A percentile compares a stretch with the other conserved stretches of the same genome.
Evolutionary conservation across 1,284 basidiomycete genomes (phyloP).

Genomic region (Mycosarcoma maydis): DNA sequence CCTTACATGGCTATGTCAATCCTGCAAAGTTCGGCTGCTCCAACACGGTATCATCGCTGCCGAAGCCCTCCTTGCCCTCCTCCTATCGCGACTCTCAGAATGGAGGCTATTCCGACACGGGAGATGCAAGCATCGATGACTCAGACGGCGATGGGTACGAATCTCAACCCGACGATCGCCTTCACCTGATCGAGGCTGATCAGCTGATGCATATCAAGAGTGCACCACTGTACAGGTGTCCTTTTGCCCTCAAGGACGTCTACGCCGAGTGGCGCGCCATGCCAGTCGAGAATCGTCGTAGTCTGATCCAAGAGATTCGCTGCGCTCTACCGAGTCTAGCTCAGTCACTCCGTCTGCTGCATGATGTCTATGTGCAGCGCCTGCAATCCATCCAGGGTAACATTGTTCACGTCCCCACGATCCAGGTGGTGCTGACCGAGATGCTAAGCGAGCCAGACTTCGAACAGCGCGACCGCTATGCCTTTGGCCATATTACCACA

Average conservation of each 20-base stretch:
- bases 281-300: constrained; percentile 10
- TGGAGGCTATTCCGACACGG: neutral
- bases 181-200: constrained; percentile 19
- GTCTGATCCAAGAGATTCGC: constrained; percentile 19
- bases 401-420: constrained; percentile 19
- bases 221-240: constrained; percentile 27
- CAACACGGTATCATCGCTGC: neutral
- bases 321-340: constrained; percentile 15
- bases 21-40: neutral
- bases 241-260: constrained; percentile 42
- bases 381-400: constrained; percentile 35
- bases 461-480: constrained; percentile 26
- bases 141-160: constrained; percentile 6
- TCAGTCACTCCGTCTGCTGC: constrained; percentile 23
- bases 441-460: constrained; percentile 22
- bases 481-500: constrained; percentile 25
- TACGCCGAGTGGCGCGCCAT: constrained; percentile 29
- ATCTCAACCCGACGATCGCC: constrained; percentile 9
- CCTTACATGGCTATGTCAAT: constrained; percentile 7
- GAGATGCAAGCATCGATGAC: constrained; percentile 13
- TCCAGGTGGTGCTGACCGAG: constrained; percentile 28
- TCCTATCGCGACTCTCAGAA: neutral
- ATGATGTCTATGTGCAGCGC: constrained; percentile 29
- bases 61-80: neutral
- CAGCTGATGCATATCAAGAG: constrained; percentile 22